phyloP scores from a whole-genome alignment of 192 early-diverging fungal species.

The Phlyctochytrium bullatum region DNA sequence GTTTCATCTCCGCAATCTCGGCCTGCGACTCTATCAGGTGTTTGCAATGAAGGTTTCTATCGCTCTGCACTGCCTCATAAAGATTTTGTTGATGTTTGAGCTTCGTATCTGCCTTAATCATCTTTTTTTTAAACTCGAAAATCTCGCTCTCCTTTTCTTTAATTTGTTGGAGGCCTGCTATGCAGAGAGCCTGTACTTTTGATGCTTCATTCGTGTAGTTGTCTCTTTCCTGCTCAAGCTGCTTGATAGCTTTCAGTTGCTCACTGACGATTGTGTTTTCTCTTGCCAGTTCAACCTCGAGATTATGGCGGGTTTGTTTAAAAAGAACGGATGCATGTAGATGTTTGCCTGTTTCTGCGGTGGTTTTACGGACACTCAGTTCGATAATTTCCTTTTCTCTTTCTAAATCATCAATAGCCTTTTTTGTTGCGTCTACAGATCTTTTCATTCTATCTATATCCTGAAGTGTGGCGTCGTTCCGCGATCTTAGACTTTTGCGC shows the following conservation, averaged over 20 bases:
- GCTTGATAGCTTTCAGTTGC: slow-evolving; percentile 27
- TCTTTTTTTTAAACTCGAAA: slow-evolving; percentile 57
- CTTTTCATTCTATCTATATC: slow-evolving; percentile 40
- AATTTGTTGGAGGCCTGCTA: slow-evolving; percentile 43
- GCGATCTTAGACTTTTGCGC: slow-evolving; percentile 37
- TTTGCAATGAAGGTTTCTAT: slow-evolving; percentile 60
- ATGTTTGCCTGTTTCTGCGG: slow-evolving; percentile 31
- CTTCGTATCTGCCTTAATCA: slow-evolving; percentile 59
- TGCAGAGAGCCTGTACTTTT: slow-evolving; percentile 36
- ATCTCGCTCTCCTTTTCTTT: slow-evolving; percentile 59
- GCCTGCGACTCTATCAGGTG: slow-evolving; percentile 58
- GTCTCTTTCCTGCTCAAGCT: slow-evolving; percentile 42
- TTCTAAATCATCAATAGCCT: slow-evolving; percentile 52
- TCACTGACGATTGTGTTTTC: slow-evolving; percentile 27
- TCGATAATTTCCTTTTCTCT: slow-evolving; percentile 53
- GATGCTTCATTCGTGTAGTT: slow-evolving; percentile 39
- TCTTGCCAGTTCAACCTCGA: slow-evolving; percentile 52
- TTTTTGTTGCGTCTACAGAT: slow-evolving; percentile 43
- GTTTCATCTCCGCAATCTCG: slow-evolving; percentile 64
- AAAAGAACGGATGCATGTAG: slow-evolving; percentile 36
- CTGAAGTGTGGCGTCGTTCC: slow-evolving; percentile 36
- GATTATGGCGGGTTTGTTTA: slow-evolving; percentile 50
- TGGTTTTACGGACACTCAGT: slow-evolving; percentile 40
- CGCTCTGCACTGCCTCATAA: slow-evolving; percentile 65
- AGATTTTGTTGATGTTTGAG: slow-evolving; percentile 66